Evolutionary conservation across 1,284 basidiomycete genomes (phyloP), one percentile per base, ranked within the genome.

Genomic region (Tylopilus orsonianus): DNA sequence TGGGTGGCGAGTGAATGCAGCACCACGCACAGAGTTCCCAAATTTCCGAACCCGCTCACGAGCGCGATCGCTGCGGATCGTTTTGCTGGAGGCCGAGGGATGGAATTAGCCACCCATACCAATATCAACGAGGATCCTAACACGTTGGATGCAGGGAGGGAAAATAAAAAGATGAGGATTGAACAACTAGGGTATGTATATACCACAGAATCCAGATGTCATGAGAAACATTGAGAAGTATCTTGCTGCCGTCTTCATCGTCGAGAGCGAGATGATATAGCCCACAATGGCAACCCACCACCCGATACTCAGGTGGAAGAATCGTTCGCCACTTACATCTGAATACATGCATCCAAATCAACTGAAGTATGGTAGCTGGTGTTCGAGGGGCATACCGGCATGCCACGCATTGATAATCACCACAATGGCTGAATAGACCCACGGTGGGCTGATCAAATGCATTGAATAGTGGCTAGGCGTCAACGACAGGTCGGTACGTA

Each of bases 141-240:
- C 29, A 16, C n/a, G 32, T 41, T 16, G 29, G 13, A 29, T 13
- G 12, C 23, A 6, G n/a, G n/a, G n/a, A n/a, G n/a, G n/a, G n/a
- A n/a, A 26, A 40, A 40, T 9, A 13, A 19, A n/a, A 29, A 13
- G 20, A 1, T 18, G 16, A 10, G 22, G 16, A 20, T 32, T 19
- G 19, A 23, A 22, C n/a, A 14, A 32, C 32, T 10, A 4, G 8
- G 24, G 5, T 1, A 19, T 8, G 24, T 33, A 20, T 8, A n/a
- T 42, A 78, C 81, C 81, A 7, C 69, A 70, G 54, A 80, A 80
- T 38, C 81, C 81, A 44, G 62, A 65, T 0, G 82, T 75, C 81
- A 85, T 82, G 24, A 85, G 68, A 67, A 87, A 87, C 61, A 87
- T 67, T 1, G 79, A 74, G 33, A 87, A 69, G 56, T 89, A 87